phyloP scores from a whole-genome alignment of 1,284 basidiomycete species.

The Cystobasidium slooffiae region DNA sequence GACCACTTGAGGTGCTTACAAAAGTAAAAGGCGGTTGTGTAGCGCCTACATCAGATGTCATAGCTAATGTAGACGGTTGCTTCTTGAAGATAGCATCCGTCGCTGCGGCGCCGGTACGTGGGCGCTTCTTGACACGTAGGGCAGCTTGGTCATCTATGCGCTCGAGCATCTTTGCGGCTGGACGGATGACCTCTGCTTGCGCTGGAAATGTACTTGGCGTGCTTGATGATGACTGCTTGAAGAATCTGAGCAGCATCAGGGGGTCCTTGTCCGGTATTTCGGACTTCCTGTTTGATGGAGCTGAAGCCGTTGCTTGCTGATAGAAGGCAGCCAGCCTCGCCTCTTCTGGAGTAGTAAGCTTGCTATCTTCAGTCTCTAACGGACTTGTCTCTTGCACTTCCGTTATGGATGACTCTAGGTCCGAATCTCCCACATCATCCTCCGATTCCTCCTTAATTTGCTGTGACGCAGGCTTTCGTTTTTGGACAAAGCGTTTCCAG shows the following conservation, averaged over 20 bases:
- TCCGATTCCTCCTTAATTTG: neutral
- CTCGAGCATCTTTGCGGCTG: neutral
- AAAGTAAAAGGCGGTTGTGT: neutral
- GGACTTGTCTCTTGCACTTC: neutral
- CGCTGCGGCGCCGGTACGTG: neutral
- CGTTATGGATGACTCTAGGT: neutral
- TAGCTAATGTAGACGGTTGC: neutral
- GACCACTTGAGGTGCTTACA: neutral
- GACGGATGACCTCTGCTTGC: neutral
- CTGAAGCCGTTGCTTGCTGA: neutral
- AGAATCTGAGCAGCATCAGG: constrained; percentile 37
- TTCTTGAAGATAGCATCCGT: neutral
- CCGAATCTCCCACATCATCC: constrained; percentile 12
- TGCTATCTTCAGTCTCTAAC: neutral
- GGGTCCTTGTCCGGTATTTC: constrained; percentile 15
- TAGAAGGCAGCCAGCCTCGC: neutral
- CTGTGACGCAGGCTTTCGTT: neutral
- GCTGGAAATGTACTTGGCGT: neutral
- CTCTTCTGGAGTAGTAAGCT: neutral
- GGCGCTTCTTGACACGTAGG: constrained; percentile 15
- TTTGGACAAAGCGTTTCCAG: constrained; percentile 17
- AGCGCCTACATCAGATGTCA: neutral
- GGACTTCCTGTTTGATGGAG: neutral
- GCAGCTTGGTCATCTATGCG: neutral
- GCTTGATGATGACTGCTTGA: neutral